Evolutionary conservation across 2,329 filamentous ascomycete genomes (phyloP).

Genomic region (Scortechinia acanthostroma): DNA sequence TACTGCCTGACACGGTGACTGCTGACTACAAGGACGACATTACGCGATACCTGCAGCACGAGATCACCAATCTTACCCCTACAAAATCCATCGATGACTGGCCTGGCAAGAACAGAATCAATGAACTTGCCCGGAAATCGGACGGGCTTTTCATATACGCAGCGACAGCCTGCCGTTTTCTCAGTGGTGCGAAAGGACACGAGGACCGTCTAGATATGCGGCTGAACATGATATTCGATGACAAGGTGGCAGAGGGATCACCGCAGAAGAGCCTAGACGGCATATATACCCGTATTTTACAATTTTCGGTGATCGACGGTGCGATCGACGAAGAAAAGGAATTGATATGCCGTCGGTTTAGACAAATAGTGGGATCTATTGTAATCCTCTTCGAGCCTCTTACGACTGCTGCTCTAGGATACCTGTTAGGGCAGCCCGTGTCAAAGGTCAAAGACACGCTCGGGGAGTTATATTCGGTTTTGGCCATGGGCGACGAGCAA

Average conservation of each 20-base stretch:
- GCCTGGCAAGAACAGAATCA: constrained; percentile 8
- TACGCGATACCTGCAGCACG: constrained; percentile 8
- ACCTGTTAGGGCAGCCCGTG: not conserved
- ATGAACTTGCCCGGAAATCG: constrained; percentile 9
- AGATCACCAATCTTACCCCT: constrained; percentile 5
- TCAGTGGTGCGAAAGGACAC: constrained; percentile 3
- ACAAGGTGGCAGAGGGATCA: not conserved
- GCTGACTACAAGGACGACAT: constrained; percentile 16
- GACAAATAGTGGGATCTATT: not conserved
- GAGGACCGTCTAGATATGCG: not conserved
- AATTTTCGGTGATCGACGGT: too few species aligned
- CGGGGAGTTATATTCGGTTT: not conserved
- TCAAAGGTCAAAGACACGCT: not conserved
- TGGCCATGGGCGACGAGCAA: not conserved
- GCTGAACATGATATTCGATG: not conserved
- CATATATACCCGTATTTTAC: not conserved
- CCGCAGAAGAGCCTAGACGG: not conserved
- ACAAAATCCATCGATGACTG: constrained; percentile 8
- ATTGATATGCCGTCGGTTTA: too few species aligned
- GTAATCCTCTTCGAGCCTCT: not conserved
- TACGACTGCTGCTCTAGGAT: not conserved
- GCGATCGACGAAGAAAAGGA: not conserved
- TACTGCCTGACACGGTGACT: constrained; percentile 12
- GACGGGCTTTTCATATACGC: constrained; percentile 15
- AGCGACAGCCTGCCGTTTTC: constrained; percentile 14